A percentile compares a stretch with the other conserved stretches of the same genome.
Conservation (phyloP, 352 stramenopile genomes). For the Phytophthora agathidicida region DNA sequence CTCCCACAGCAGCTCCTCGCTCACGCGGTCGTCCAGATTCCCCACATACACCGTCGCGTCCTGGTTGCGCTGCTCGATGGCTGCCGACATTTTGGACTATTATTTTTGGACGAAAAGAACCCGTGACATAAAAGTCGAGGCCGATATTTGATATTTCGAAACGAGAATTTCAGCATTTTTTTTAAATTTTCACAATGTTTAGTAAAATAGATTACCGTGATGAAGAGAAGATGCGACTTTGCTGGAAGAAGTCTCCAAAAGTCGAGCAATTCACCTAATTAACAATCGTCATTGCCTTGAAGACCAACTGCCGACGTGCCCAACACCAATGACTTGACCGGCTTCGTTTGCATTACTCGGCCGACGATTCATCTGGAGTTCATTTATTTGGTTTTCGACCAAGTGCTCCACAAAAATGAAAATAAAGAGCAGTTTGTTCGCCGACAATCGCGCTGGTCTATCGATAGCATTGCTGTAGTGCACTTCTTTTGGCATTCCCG, state of each 20-base stretch:
- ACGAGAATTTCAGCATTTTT: too few relatives aligned
- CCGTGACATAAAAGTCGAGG: too few relatives aligned
- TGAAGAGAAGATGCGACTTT: too few relatives aligned
- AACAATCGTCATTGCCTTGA: slow-evolving; percentile 4
- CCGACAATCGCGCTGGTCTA: slow-evolving; percentile 18
- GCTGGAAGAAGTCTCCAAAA: too few relatives aligned
- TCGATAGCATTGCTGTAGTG: background rate
- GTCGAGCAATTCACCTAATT: slow-evolving; percentile 28
- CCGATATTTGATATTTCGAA: too few relatives aligned
- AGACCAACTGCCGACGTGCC: background rate
- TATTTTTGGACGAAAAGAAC: too few relatives aligned
- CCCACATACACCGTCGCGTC: slow-evolving; percentile 99
- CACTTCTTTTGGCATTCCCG: background rate
- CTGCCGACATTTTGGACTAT: slow-evolving; percentile 82
- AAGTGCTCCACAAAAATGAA: slow-evolving; percentile 6
- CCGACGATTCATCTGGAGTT: slow-evolving; percentile 33
- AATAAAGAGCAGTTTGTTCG: slow-evolving; percentile 25
- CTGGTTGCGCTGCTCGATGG: slow-evolving; percentile 91
- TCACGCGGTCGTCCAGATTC: slow-evolving; percentile 96
- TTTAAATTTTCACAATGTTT: too few relatives aligned
- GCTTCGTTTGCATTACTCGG: slow-evolving; percentile 25
- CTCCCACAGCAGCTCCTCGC: slow-evolving; percentile 98
- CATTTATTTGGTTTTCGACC: slow-evolving; percentile 37
- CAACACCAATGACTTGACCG: background rate
- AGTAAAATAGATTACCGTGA: too few relatives aligned